Evolutionary conservation across 139 green algal species (phyloP).

Genomic region (Chlamydomonas schloesseri): DNA sequence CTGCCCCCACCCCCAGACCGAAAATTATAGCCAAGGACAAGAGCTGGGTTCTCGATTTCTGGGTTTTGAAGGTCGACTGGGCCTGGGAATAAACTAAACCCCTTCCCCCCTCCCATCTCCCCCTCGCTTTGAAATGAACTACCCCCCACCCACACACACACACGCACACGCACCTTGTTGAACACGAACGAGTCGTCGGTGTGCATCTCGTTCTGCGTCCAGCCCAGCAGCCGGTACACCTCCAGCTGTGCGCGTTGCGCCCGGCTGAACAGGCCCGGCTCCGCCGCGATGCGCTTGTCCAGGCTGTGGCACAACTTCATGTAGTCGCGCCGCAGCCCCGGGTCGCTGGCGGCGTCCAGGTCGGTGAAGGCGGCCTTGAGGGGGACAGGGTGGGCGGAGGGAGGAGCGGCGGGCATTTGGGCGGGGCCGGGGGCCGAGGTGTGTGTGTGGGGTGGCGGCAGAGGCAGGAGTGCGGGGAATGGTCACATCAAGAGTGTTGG

Average conservation of each 20-base stretch:
- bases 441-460: not conserved
- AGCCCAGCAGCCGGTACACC: slow-evolving; percentile 41
- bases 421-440: not conserved
- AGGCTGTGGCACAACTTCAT: slow-evolving; percentile 58
- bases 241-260: slow-evolving; percentile 41
- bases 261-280: slow-evolving; percentile 46
- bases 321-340: slow-evolving; percentile 57
- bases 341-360: slow-evolving; percentile 30
- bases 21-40: too few species aligned
- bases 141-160: too few species aligned
- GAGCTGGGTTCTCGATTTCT: too few species aligned
- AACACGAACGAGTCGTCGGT: slow-evolving; percentile 38
- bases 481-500: too few species aligned
- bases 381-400: not conserved
- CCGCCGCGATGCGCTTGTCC: slow-evolving; percentile 10
- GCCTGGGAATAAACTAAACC: too few species aligned
- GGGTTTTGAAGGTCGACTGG: too few species aligned
- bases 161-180: slow-evolving; percentile 50
- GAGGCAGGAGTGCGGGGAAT: not conserved
- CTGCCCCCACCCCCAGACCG: too few species aligned
- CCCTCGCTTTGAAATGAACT: too few species aligned
- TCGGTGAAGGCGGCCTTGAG: slow-evolving; percentile 34
- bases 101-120: too few species aligned
- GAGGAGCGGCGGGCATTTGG: not conserved
- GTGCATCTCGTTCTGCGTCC: slow-evolving; percentile 39